These are phyloP conservation scores for Atkinsonella hypoxylon DNA, from an alignment of 2,329 filamentous ascomycete species.

Conservation along the genomic window DNA sequence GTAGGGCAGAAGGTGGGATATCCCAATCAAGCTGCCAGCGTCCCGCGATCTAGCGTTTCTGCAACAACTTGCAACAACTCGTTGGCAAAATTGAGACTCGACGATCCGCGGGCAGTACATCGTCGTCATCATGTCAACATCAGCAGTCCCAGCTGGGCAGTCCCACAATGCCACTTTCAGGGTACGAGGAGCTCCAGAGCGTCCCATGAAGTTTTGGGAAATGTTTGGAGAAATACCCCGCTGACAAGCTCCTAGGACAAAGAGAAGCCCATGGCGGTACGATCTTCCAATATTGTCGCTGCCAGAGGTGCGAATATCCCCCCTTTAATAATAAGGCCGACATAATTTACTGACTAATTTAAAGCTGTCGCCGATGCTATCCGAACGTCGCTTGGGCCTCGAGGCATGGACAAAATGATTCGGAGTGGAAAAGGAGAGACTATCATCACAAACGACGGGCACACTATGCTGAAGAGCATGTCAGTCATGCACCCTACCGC, in stretches of 20 bases:
- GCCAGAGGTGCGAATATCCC: conserved; percentile 61
- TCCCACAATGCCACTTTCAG: conserved; percentile 44
- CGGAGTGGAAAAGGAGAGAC: conserved; percentile 93
- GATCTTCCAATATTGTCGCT: conserved; percentile 92
- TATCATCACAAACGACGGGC: conserved; percentile 98
- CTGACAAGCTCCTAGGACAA: conserved; percentile 50
- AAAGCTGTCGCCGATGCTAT: conserved; percentile 94
- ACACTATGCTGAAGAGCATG: conserved; percentile 99
- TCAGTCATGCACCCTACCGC: conserved; percentile 98
- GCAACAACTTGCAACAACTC: conserved; percentile 21
- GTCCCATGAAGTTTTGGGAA: conserved; percentile 2
- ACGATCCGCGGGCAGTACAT: conserved; percentile 18
- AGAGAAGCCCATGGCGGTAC: conserved; percentile 97
- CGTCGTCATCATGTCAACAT: conserved; percentile 34
- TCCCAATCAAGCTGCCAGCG: conserved; percentile 20
- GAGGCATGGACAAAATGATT: conserved; percentile 99
- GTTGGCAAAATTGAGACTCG: conserved; percentile 17
- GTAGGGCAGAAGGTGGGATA: conserved; percentile 31
- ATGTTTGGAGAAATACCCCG: conserved; percentile 23
- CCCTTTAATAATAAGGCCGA: neutral
- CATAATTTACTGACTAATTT: conserved; percentile 4
- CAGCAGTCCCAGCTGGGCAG: conserved; percentile 24
- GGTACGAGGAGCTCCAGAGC: conserved; percentile 28
- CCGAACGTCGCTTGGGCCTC: conserved; percentile 86
- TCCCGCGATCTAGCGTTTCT: conserved; percentile 10